Conservation (phyloP, 805 yeast species). For the Candida ulmi region DNA sequence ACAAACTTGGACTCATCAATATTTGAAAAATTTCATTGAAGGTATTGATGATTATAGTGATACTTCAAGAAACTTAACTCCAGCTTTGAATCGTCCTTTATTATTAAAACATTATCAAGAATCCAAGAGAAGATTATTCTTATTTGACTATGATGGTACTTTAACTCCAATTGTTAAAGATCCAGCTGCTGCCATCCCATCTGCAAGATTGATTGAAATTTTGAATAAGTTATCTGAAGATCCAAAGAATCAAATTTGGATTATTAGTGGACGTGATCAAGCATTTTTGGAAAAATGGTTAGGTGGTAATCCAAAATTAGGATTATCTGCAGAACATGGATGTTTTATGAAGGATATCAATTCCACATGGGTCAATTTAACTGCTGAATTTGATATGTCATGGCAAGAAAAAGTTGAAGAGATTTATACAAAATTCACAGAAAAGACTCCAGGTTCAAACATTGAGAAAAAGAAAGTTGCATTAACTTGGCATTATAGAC, state of each 20-base stretch:
- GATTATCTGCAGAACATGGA: slow-evolving; percentile 96
- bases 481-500: slow-evolving; percentile 94
- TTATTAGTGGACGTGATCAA: slow-evolving; percentile 94
- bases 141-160: slow-evolving; percentile 97
- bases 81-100: slow-evolving; percentile 71
- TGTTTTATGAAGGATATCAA: slow-evolving; percentile 83
- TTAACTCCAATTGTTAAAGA: slow-evolving; percentile 93
- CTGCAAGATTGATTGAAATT: slow-evolving; percentile 58
- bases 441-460: slow-evolving; percentile 83
- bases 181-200: slow-evolving; percentile 98
- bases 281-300: slow-evolving; percentile 83
- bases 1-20: slow-evolving; percentile 73
- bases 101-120: slow-evolving; percentile 52
- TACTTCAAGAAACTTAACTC: slow-evolving; percentile 47
- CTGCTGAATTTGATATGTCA: slow-evolving; percentile 80
- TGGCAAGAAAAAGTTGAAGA: slow-evolving; percentile 87
- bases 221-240: slow-evolving; percentile 61
- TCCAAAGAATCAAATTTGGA: slow-evolving; percentile 85
- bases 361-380: slow-evolving; percentile 74
- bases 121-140: slow-evolving; percentile 66
- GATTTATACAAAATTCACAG: slow-evolving; percentile 70
- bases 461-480: slow-evolving; percentile 91
- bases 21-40: slow-evolving; percentile 43
- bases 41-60: slow-evolving; percentile 34
- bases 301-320: slow-evolving; percentile 61